Evolutionary conservation across 352 stramenopile genomes (phyloP).

Genomic region (Phytophthora tentaculata): DNA sequence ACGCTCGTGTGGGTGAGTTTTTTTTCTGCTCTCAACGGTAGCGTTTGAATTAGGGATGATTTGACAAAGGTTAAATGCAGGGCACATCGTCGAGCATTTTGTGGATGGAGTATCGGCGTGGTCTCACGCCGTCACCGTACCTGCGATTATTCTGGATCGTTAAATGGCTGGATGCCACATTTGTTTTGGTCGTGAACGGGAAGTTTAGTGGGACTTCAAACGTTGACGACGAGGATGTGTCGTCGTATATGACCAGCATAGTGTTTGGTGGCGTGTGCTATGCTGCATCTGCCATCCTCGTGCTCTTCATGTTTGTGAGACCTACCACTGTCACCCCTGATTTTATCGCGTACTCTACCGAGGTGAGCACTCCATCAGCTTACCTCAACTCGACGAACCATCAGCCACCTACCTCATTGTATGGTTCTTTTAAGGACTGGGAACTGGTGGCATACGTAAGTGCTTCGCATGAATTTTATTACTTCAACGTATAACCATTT

Average conservation of each 20-base stretch:
- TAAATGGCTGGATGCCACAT: constrained; percentile 60
- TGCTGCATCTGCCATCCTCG: constrained; percentile 47
- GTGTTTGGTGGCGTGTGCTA: constrained; percentile 50
- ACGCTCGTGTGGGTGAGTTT: constrained; percentile 63
- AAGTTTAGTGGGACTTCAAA: constrained; percentile 12
- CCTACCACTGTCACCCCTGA: constrained; percentile 61
- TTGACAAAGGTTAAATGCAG: constrained; percentile 20
- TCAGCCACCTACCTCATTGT: constrained; percentile 48
- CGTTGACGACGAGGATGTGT: neutral
- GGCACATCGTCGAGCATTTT: constrained; percentile 57
- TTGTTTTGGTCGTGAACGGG: constrained; percentile 52
- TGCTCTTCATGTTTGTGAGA: constrained; percentile 53
- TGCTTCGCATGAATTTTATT: neutral
- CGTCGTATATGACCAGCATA: constrained; percentile 22
- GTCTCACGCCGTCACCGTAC: constrained; percentile 56
- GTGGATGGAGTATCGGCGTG: constrained; percentile 82
- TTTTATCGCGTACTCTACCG: constrained; percentile 49
- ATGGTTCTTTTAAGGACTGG: constrained; percentile 65
- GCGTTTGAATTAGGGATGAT: too few relatives aligned
- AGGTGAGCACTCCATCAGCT: constrained; percentile 62
- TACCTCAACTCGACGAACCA: constrained; percentile 58
- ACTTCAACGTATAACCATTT: too few relatives aligned
- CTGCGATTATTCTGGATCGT: constrained; percentile 69
- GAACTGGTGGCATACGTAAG: constrained; percentile 32
- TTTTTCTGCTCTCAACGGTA: too few relatives aligned